Conservation (phyloP, 1,139 yeast species). For the Hyphopichia khmerensis region DNA sequence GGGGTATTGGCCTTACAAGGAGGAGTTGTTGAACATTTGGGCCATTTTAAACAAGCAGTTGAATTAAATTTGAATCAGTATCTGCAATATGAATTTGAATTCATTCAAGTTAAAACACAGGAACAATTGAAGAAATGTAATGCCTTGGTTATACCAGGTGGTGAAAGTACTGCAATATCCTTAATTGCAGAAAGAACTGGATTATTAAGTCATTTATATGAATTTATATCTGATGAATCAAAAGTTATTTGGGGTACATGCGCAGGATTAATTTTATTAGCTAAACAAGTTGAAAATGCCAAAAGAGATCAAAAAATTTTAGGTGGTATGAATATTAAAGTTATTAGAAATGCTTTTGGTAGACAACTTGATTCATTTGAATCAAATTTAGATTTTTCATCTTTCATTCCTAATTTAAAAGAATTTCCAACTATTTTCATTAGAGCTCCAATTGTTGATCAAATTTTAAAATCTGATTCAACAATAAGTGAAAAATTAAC, state of each 20-base stretch:
- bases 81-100: conserved; percentile 17
- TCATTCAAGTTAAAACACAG: conserved; percentile 54
- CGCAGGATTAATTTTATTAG: conserved; percentile 74
- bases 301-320: conserved; percentile 57
- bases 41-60: conserved; percentile 46
- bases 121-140: conserved; percentile 51
- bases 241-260: conserved; percentile 85
- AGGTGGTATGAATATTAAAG: conserved; percentile 66
- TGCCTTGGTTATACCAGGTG: conserved; percentile 75
- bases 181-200: conserved; percentile 67
- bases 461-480: conserved; percentile 5
- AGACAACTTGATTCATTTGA: conserved; percentile 72
- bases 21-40: conserved; percentile 72
- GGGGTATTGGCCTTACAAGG: conserved; percentile 85
- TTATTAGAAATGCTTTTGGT: conserved; percentile 76
- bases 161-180: conserved; percentile 79
- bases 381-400: conserved; percentile 45
- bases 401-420: conserved; percentile 40
- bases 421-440: conserved; percentile 66
- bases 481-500: neutral
- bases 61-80: conserved; percentile 16
- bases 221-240: conserved; percentile 44
- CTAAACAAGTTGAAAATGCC: conserved; percentile 57
- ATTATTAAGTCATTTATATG: conserved; percentile 53
- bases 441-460: conserved; percentile 69